Conservation (phyloP, 768 basidiomycete species). For the Amanita brunnescens region DNA sequence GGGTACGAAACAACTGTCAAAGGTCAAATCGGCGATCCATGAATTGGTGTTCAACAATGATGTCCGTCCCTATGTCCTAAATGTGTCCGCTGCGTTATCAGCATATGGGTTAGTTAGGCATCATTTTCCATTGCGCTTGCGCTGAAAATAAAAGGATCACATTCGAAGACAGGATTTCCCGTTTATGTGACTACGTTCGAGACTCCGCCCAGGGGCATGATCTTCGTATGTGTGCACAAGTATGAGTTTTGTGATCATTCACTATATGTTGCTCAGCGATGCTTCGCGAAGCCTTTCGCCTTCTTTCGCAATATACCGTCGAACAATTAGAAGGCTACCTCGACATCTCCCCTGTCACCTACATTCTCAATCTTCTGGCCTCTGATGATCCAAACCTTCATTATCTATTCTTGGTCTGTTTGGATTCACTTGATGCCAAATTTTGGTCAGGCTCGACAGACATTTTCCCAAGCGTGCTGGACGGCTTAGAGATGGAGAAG, state of each 20-base stretch:
- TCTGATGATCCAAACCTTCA: conserved; percentile 52
- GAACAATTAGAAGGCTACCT: conserved; percentile 16
- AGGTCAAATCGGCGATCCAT: background rate
- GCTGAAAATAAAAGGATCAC: no score
- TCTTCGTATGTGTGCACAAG: background rate
- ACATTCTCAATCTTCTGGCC: conserved; percentile 48
- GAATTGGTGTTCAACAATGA: background rate
- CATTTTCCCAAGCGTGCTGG: conserved; percentile 43
- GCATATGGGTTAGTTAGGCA: background rate
- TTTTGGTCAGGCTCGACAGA: conserved; percentile 62
- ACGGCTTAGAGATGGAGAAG: conserved; percentile 65
- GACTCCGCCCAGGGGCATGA: background rate
- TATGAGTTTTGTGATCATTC: background rate
- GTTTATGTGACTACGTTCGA: background rate
- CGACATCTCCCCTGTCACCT: conserved; percentile 28
- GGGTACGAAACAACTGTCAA: background rate
- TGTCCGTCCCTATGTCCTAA: background rate
- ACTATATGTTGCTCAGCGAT: conserved; percentile 7
- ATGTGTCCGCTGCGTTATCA: background rate
- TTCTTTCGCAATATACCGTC: conserved; percentile 22
- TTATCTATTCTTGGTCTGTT: conserved; percentile 58
- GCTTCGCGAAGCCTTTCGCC: conserved; percentile 28
- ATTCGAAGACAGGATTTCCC: background rate
- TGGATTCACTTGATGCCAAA: conserved; percentile 46
- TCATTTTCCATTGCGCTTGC: no score